A percentile compares a stretch with the other conserved stretches of the same genome.
Evolutionary conservation across 495 filamentous ascomycete genomes (phyloP).

Genomic region (Neurospora tetrasperma): DNA sequence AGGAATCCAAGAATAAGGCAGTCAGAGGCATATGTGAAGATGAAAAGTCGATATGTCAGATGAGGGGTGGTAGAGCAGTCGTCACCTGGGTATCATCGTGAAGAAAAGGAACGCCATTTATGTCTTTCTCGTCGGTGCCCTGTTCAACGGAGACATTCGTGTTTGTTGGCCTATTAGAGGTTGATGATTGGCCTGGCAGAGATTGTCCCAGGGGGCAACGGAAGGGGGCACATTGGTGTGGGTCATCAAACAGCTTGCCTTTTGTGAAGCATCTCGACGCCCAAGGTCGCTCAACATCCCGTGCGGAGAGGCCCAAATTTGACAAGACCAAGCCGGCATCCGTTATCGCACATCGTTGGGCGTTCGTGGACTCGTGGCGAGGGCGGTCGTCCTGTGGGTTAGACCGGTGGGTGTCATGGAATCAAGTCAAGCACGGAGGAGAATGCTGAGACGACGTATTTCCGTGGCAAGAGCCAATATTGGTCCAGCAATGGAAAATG

Average conservation of each 20-base stretch:
- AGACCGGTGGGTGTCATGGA: not conserved
- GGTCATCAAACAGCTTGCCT: not conserved
- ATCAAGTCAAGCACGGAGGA: not conserved
- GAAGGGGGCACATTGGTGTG: not conserved
- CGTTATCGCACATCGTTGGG: not conserved
- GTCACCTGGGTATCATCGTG: not conserved
- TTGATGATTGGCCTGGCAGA: not conserved
- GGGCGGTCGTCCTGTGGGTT: not conserved
- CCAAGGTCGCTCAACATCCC: not conserved
- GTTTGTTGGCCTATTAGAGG: not conserved
- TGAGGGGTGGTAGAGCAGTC: not conserved
- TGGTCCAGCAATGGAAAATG: not conserved
- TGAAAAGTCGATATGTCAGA: not conserved
- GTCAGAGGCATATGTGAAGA: not conserved
- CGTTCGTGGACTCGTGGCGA: not conserved
- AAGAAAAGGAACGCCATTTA: not conserved
- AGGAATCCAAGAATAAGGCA: not conserved
- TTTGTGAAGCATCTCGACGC: not conserved
- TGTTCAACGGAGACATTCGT: not conserved
- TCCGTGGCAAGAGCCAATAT: not conserved
- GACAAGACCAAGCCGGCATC: not conserved
- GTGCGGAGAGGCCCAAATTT: not conserved
- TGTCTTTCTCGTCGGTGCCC: not conserved
- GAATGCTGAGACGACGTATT: not conserved
- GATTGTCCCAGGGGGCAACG: not conserved